Percentiles rank a stretch among this genome's conserved stretches.
These are phyloP conservation scores for Postia placenta DNA, from an alignment of 768 basidiomycete species.

Conservation along the genomic window DNA sequence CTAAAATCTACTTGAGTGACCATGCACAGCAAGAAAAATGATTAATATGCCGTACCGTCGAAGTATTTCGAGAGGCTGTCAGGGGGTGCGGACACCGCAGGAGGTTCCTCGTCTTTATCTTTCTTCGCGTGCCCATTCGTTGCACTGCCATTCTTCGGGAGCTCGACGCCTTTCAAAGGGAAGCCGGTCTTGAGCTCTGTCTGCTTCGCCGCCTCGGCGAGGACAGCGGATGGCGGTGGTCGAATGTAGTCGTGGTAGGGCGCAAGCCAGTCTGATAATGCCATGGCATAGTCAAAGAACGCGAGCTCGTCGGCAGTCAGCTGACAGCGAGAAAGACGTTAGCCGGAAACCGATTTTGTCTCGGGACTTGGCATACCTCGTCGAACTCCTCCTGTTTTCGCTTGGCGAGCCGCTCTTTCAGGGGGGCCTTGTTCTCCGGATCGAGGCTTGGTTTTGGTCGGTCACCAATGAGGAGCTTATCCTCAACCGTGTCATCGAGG, in stretches of 20 bases:
- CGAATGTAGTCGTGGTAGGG: conserved; percentile 71
- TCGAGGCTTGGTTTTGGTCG: conserved; percentile 60
- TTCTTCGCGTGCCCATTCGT: conserved; percentile 53
- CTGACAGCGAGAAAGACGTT: conserved; percentile 32
- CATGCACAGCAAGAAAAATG: not conserved
- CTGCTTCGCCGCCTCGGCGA: conserved; percentile 71
- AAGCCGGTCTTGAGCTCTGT: conserved; percentile 65
- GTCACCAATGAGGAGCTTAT: conserved; percentile 77
- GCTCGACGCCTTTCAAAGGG: conserved; percentile 57
- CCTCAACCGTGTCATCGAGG: conserved; percentile 73
- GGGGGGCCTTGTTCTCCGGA: conserved; percentile 41
- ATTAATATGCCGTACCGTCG: conserved; percentile 41
- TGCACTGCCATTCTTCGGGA: conserved; percentile 30
- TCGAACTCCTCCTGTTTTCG: conserved; percentile 44
- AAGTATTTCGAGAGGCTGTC: conserved; percentile 51
- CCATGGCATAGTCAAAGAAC: conserved; percentile 53
- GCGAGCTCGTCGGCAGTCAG: conserved; percentile 58
- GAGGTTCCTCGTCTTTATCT: conserved; percentile 70
- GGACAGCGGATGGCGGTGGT: conserved; percentile 60
- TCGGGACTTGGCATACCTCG: conserved; percentile 41
- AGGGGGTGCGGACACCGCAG: conserved; percentile 58
- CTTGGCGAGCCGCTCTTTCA: conserved; percentile 53
- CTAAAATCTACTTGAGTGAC: conserved; percentile 27
- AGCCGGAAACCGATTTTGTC: no score
- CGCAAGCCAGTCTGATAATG: conserved; percentile 69